Evolutionary conservation across 2,329 filamentous ascomycete species (phyloP).

Genomic region (Botrytis pseudocinerea): DNA sequence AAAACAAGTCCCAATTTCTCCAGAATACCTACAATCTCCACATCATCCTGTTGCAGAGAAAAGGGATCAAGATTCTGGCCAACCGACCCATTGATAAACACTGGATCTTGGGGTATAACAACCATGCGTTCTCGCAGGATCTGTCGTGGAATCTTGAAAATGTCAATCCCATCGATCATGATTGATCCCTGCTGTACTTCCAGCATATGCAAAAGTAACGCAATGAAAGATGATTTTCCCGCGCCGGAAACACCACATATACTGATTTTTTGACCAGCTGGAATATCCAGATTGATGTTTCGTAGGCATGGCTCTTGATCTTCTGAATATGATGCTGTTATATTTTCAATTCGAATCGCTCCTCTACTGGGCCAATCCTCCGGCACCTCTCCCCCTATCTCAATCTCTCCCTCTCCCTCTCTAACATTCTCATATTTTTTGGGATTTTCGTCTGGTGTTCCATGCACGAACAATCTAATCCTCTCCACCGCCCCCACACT

Average conservation of each 20-base stretch:
- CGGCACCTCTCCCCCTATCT: conserved; percentile 22
- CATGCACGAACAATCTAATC: conserved; percentile 27
- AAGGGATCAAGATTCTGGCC: conserved; percentile 51
- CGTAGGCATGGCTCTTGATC: conserved; percentile 24
- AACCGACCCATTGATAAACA: conserved; percentile 50
- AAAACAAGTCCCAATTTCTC: conserved; percentile 44
- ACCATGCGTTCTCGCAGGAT: conserved; percentile 46
- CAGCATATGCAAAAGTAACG: conserved; percentile 52
- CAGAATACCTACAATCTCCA: conserved; percentile 46
- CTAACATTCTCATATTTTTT: conserved; percentile 7
- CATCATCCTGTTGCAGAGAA: conserved; percentile 39
- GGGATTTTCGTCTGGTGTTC: conserved; percentile 27
- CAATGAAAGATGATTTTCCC: conserved; percentile 48
- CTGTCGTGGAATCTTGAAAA: conserved; percentile 47
- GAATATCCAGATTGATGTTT: conserved; percentile 45
- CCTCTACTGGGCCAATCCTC: conserved; percentile 35
- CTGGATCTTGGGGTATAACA: conserved; percentile 50
- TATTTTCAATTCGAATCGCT: conserved; percentile 37
- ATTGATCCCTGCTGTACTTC: conserved; percentile 47
- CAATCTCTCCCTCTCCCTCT: not conserved
- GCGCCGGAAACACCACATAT: conserved; percentile 50
- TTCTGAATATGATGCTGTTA: conserved; percentile 39
- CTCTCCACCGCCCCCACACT: conserved; percentile 32
- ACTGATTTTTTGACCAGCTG: conserved; percentile 50
- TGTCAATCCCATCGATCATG: conserved; percentile 49